Evolutionary conservation across 495 filamentous ascomycete genomes (phyloP).

Genomic region (Cudoniella acicularis): DNA sequence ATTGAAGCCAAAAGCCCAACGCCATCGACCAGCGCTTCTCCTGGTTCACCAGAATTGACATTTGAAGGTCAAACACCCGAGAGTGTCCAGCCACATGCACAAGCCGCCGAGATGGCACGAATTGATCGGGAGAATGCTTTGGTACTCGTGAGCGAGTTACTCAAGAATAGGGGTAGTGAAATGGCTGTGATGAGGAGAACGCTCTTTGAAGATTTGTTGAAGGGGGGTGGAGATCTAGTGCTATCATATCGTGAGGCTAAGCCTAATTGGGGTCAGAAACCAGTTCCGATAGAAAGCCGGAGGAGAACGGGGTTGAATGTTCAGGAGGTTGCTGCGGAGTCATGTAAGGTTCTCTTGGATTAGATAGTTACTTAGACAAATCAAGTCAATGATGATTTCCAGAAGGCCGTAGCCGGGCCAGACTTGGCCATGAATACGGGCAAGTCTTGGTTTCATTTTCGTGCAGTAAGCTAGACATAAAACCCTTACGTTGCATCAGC

Average conservation of each 20-base stretch:
- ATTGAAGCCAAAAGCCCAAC: constrained; percentile 11
- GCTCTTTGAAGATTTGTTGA: constrained; percentile 35
- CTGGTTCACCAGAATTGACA: neutral
- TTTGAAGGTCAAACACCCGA: constrained; percentile 3
- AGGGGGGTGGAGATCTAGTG: constrained; percentile 19
- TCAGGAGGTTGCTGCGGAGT: constrained; percentile 7
- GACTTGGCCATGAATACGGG: no score
- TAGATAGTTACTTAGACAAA: no score
- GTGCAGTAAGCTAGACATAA: no score
- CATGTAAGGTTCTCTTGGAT: neutral
- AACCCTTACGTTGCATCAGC: no score
- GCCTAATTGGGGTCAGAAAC: neutral
- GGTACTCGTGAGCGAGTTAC: constrained; percentile 56
- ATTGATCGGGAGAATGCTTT: constrained; percentile 62
- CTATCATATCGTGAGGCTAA: constrained; percentile 7
- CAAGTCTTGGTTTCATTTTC: no score
- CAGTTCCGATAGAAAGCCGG: neutral
- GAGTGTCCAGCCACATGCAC: constrained; percentile 16
- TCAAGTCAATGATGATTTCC: no score
- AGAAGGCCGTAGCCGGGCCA: no score
- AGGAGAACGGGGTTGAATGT: constrained; percentile 3
- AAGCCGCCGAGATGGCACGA: constrained; percentile 33
- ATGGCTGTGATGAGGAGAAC: constrained; percentile 31
- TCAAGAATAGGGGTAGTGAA: constrained; percentile 43
- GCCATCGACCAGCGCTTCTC: neutral